Evolutionary conservation across 2,329 filamentous ascomycete species (phyloP), one percentile per base, ranked within the genome.

Genomic region (Talaromyces sp.): DNA sequence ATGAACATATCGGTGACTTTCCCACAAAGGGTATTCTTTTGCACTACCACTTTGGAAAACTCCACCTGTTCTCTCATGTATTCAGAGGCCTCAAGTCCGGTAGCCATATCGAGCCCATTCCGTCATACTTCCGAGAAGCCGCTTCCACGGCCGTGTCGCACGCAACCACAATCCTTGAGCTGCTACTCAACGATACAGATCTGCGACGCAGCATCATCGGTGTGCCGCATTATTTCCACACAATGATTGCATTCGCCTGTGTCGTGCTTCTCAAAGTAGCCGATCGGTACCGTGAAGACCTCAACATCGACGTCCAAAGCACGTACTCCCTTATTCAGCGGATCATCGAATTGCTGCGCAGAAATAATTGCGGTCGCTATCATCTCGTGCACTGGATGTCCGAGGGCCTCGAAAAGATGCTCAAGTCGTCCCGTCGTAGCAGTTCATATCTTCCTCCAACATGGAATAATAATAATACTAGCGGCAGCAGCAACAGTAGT

Each of bases 1-100:
- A 60, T 50, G 54, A 62, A 50, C 58, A 64, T 24, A 64, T 82
- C 5, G 74, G 76, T 3, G 72, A 76, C n/a, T 82, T 81, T 63
- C 80, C 80, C 1, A 72, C 75, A 24, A 76, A 78, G 56, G 80
- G 79, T 8, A 74, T 80, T 19, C 71, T 72, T 29, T 67, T 81
- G 24, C 78, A 81, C 63, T 80, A 79, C 57, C 74, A 81, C 61
- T 82, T 81, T 66, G 79, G 78, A 6, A 75, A 78, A 59, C 69
- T 82, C 1, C 78, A 81, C 53, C 70, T 82, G 1, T 77, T 78
- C 26, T 79, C 80, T 6, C 77, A 80, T 53, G 78, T 78, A 13
- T 74, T 81, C 31, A 75, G 79, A 21, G 76, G 78, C 2, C 70
- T 80, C 3, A 62, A 62, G 35, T 60, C 55, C 0, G 61, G 54